phyloP scores from a whole-genome alignment of 2,329 filamentous ascomycete species.

The Mariannaea elegans region DNA sequence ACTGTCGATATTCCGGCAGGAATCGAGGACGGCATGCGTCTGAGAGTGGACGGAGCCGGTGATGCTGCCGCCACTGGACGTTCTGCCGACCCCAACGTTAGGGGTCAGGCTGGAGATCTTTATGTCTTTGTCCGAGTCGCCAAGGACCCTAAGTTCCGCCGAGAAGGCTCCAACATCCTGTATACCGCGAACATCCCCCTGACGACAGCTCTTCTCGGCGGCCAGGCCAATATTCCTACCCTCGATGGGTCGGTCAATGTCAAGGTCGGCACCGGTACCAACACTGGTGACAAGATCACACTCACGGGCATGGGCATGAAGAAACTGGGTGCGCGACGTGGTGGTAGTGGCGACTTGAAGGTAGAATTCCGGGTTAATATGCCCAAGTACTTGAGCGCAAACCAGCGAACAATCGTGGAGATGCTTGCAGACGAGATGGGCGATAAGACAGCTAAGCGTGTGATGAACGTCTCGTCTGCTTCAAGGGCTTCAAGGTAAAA shows the following conservation, averaged over 20 bases:
- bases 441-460: conserved; percentile 88
- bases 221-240: conserved; percentile 88
- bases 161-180: conserved; percentile 87
- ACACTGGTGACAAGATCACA: conserved; percentile 90
- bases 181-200: conserved; percentile 92
- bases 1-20: conserved; percentile 92
- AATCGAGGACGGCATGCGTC: conserved; percentile 94
- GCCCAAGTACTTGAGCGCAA: conserved; percentile 92
- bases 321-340: conserved; percentile 74
- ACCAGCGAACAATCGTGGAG: conserved; percentile 92
- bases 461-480: conserved; percentile 78
- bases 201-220: conserved; percentile 91
- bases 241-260: conserved; percentile 91
- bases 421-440: conserved; percentile 97
- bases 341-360: conserved; percentile 79
- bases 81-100: conserved; percentile 67
- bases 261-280: conserved; percentile 89
- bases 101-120: conserved; percentile 82
- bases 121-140: conserved; percentile 91
- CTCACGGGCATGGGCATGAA: conserved; percentile 94
- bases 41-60: conserved; percentile 85
- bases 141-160: conserved; percentile 88
- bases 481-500: conserved; percentile 46
- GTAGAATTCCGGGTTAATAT: conserved; percentile 96
- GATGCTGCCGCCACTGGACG: conserved; percentile 84